Percentiles rank a stretch among this genome's conserved stretches.
phyloP scores from a whole-genome alignment of 768 basidiomycete species.

The Russula foetens region DNA sequence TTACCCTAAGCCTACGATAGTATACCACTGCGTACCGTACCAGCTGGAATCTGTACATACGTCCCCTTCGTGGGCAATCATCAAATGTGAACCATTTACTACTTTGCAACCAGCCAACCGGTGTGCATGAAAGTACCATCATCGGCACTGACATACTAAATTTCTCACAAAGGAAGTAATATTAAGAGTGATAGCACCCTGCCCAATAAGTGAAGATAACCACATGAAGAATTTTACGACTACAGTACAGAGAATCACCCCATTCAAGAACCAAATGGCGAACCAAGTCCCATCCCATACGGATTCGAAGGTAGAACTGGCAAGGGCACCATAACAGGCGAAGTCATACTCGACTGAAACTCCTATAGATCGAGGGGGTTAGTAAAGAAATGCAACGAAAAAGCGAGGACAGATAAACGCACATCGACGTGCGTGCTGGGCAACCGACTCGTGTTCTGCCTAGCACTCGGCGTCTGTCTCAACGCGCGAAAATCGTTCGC shows the following conservation, averaged over 20 bases:
- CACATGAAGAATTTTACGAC: not conserved
- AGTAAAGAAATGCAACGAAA: not conserved
- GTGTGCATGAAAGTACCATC: no score
- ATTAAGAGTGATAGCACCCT: not conserved
- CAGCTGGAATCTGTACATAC: no score
- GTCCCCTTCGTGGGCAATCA: no score
- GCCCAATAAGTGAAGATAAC: not conserved
- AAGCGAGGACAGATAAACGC: constrained; percentile 24
- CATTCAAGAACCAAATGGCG: constrained; percentile 10
- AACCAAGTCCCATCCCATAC: constrained; percentile 13
- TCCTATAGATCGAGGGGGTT: not conserved
- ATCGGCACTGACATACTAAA: no score
- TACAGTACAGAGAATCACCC: no score
- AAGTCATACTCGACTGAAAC: constrained; percentile 10
- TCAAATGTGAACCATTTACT: no score
- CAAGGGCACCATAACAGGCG: constrained; percentile 9
- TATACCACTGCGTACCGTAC: no score
- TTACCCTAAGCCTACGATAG: no score
- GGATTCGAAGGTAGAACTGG: constrained; percentile 6
- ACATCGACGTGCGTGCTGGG: constrained; percentile 81
- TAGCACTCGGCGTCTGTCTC: constrained; percentile 55
- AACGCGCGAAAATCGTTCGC: constrained; percentile 79
- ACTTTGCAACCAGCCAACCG: no score
- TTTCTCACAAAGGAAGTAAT: no score
- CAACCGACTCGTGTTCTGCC: constrained; percentile 78